Base-by-base conservation (phyloP, 2,329 filamentous ascomycete genomes). In the Helminthosporium solani region DNA sequence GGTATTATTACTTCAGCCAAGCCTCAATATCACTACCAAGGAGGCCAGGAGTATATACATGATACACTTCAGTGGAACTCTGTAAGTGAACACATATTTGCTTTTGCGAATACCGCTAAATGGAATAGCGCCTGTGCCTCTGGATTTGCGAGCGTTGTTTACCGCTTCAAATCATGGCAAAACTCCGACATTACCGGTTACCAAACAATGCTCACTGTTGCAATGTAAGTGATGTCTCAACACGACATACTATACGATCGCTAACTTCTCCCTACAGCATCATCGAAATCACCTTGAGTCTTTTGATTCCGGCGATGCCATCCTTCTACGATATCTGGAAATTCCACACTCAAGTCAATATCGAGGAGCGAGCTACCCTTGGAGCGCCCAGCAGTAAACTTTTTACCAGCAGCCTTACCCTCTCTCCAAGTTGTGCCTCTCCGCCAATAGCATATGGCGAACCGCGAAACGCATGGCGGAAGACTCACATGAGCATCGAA, bases 281-380 rank as follows among this genome's bases (percentile, higher is more conserved):
- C 16, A n/a, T 56, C 12, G 56, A 60, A 34, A 39, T 56, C 9
- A 19, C 56, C 7, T 21, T 60, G 3, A 44, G 53, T 9, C 37
- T 60, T 7, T 52, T 58, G 25, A 54, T 57, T 15, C 49, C 57
- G 2, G 57, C 52, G 35, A 54, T 60, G 47, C 51, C 56, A 8
- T 56, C 53, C 12, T 44, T 56, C 20, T 43, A 38, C 33, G 46
- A 44, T 1, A 31, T 57, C n/a, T 58, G 47, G 19, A 46, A 45
- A 14, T 46, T 57, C 42, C 51, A 46, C 38, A 54, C 53, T 6
- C 38, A 47, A 7, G 42, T 54, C 15, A 48, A 58, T 16, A 51
- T 60, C 38, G 49, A 49, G 25, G 57, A 60, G n/a, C 49, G 39
- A 16, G 47, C 44, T 14, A 58, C 46, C 19, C 44, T 57, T 20